Percentiles rank a stretch among this genome's conserved stretches.
Evolutionary conservation across 1,284 basidiomycete genomes (phyloP).

Genomic region (Cryptococcus sp.): DNA sequence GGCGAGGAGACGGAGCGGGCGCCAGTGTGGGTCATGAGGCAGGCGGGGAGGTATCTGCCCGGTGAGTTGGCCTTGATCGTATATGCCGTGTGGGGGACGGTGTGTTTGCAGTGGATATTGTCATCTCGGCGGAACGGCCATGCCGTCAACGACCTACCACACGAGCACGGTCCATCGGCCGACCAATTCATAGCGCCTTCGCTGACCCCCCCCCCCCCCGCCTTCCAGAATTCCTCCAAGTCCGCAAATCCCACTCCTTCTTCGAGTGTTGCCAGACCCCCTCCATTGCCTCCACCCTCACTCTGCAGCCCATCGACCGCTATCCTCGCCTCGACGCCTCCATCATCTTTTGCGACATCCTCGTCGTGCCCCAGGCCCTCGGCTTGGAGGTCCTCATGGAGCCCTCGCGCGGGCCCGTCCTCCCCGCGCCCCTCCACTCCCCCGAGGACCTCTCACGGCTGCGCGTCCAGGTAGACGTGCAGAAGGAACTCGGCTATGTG

Average conservation of each 20-base stretch:
- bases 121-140: no score
- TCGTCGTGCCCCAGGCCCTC: conserved; percentile 93
- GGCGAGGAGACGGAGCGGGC: conserved; percentile 86
- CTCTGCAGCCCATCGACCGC: conserved; percentile 84
- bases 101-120: no score
- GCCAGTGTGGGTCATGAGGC: conserved; percentile 99
- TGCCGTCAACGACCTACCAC: no score
- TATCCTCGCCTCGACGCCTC: conserved; percentile 83
- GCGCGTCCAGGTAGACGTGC: conserved; percentile 63
- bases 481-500: conserved; percentile 81
- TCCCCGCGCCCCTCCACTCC: conserved; percentile 74
- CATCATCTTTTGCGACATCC: conserved; percentile 95
- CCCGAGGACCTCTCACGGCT: conserved; percentile 70
- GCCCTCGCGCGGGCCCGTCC: conserved; percentile 68
- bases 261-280: conserved; percentile 91
- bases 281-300: conserved; percentile 76
- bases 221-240: conserved; percentile 73
- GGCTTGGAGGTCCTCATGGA: conserved; percentile 93
- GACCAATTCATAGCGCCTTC: no score
- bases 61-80: conserved; percentile 61
- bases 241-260: conserved; percentile 81
- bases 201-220: background rate
- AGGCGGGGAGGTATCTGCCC: conserved; percentile 93
- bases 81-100: no score
- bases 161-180: no score